Conservation (phyloP, 768 basidiomycete species). For the Russula abietina region DNA sequence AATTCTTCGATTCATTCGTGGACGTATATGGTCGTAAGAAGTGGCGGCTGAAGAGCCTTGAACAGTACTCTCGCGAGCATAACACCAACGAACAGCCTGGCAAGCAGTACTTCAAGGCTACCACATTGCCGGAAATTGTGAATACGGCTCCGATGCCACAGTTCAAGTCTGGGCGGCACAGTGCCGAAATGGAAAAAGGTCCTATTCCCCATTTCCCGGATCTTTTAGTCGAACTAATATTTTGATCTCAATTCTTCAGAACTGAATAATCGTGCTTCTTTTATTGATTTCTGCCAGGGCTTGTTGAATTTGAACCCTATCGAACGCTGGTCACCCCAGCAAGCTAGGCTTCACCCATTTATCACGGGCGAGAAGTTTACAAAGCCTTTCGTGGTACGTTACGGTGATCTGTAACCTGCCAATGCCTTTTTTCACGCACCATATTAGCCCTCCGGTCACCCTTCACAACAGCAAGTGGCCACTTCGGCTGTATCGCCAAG, state of each 20-base stretch:
- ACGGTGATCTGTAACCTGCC: background rate
- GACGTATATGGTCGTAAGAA: slow-evolving; percentile 77
- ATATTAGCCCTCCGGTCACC: slow-evolving; percentile 26
- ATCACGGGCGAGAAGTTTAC: slow-evolving; percentile 96
- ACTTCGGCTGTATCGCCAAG: slow-evolving; percentile 33
- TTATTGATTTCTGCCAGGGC: slow-evolving; percentile 97
- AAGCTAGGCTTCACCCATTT: slow-evolving; percentile 93
- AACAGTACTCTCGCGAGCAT: slow-evolving; percentile 94
- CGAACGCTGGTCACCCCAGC: slow-evolving; percentile 94
- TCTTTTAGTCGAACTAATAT: background rate
- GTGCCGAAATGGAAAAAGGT: slow-evolving; percentile 88
- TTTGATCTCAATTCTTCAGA: slow-evolving; percentile 42
- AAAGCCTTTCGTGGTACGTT: slow-evolving; percentile 73
- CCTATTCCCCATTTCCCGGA: slow-evolving; percentile 5
- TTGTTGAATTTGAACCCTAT: slow-evolving; percentile 91
- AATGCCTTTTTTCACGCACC: background rate
- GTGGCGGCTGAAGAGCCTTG: slow-evolving; percentile 82
- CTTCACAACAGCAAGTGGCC: slow-evolving; percentile 25
- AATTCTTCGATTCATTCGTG: slow-evolving; percentile 83
- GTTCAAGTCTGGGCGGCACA: slow-evolving; percentile 64
- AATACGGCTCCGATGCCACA: slow-evolving; percentile 91
- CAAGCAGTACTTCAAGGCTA: slow-evolving; percentile 98
- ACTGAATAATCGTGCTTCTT: slow-evolving; percentile 86
- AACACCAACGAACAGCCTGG: slow-evolving; percentile 95
- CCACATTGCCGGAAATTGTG: slow-evolving; percentile 89